A percentile compares a stretch with the other conserved stretches of the same genome.
phyloP scores from a whole-genome alignment of 768 basidiomycete species.

The Calocybe gangraenosa region DNA sequence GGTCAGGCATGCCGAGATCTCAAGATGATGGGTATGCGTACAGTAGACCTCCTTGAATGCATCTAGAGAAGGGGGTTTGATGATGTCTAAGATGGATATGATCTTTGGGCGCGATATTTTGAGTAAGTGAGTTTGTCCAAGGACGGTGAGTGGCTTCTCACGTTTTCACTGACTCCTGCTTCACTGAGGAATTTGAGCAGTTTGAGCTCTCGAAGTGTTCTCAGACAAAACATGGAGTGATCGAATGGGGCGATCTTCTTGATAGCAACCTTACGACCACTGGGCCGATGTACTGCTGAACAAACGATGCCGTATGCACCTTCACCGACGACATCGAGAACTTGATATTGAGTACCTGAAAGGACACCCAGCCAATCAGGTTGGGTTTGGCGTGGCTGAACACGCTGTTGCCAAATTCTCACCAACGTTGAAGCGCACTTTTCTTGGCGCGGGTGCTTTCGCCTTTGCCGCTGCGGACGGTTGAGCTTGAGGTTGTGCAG shows the following conservation, averaged over 20 bases:
- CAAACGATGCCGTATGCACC: constrained; percentile 95
- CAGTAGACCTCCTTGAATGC: constrained; percentile 84
- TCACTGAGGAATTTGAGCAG: constrained; percentile 81
- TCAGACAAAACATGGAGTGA: constrained; percentile 91
- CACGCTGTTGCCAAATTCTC: constrained; percentile 19
- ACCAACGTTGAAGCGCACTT: constrained; percentile 89
- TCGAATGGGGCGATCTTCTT: constrained; percentile 96
- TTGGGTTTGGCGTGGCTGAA: constrained; percentile 2
- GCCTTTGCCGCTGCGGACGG: constrained; percentile 25
- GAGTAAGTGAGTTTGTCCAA: constrained; percentile 5
- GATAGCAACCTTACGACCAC: constrained; percentile 91
- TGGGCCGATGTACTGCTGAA: constrained; percentile 84
- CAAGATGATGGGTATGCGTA: constrained; percentile 26
- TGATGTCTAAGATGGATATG: constrained; percentile 86
- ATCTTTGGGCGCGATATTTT: constrained; percentile 43
- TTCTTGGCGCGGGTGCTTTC: constrained; percentile 56
- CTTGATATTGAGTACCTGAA: constrained; percentile 73
- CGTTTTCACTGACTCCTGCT: constrained; percentile 87
- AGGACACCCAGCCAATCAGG: constrained; percentile 10
- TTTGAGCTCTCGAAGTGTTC: constrained; percentile 86
- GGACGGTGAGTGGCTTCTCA: constrained; percentile 27
- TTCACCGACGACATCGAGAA: constrained; percentile 84
- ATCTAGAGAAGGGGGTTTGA: constrained; percentile 78
- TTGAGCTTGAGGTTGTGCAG: constrained; percentile 20
- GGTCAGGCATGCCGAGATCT: not conserved